phyloP scores from a whole-genome alignment of 352 stramenopile species.

The Phytophthora constricta region DNA sequence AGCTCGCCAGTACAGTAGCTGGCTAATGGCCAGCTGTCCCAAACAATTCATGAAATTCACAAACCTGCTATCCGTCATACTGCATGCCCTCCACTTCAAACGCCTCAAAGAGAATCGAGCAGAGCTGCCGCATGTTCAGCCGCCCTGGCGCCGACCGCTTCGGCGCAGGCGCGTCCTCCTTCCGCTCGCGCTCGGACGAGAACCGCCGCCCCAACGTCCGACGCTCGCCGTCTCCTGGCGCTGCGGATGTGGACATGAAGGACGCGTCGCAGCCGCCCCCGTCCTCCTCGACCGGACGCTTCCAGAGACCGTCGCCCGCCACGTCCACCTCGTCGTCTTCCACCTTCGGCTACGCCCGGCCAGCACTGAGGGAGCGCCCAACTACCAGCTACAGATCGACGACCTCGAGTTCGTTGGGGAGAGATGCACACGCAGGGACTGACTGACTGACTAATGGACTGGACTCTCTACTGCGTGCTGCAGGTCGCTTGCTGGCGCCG shows the following conservation, averaged over 20 bases:
- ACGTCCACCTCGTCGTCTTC: conserved; percentile 7
- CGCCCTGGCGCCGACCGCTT: conserved; percentile 18
- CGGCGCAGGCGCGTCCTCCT: conserved; percentile 25
- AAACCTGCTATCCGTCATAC: no score
- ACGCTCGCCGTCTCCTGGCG: conserved; percentile 11
- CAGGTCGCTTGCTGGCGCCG: conserved; percentile 34
- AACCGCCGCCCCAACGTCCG: conserved; percentile 41
- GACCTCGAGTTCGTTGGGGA: conserved; percentile 28
- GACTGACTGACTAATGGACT: no score
- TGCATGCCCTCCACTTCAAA: no score
- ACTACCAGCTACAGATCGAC: conserved; percentile 20
- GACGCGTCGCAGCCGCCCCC: conserved; percentile 30
- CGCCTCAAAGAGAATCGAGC: no score
- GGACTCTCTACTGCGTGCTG: conserved; percentile 21
- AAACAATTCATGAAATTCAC: conserved; percentile 12
- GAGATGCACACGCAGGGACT: no score
- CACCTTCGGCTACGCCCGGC: conserved; percentile 13
- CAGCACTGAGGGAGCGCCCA: conserved; percentile 22
- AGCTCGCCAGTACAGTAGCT: conserved; percentile 20
- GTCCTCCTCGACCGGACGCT: conserved; percentile 12
- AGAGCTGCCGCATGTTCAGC: conserved; percentile 30
- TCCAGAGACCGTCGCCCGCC: conserved; percentile 17
- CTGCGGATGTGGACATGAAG: conserved; percentile 47
- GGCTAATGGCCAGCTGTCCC: no score
- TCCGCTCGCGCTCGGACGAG: conserved; percentile 38